Base-by-base conservation (phyloP, 306 rosid species). In the Malus sieversii region DNA sequence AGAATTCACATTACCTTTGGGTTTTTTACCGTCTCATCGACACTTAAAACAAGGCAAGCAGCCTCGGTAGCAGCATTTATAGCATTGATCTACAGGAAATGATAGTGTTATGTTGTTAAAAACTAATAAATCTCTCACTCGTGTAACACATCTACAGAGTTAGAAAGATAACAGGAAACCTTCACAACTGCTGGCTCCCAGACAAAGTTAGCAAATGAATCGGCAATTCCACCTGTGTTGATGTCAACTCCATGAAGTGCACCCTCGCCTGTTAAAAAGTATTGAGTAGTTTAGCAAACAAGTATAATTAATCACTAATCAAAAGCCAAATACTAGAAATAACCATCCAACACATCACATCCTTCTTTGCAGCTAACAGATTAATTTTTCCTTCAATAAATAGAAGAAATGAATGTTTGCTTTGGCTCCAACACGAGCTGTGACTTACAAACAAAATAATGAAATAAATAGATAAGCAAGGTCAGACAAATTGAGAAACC, bases 161-260 rank as follows among this genome's bases (percentile, higher is more conserved):
- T 32, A 42, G 2, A 73, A 20, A 64, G 1, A 11, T 66, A 33
- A 55, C 33, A 19, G 61, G 53, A 48, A 80, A 92, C 99, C 98
- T 96, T 96, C 61, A 96, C 99, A 79, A 96, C 87, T 14, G 99
- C 91, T 30, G 99, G 99, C 87, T 96, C 99, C 99, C 99, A 96
- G 73, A 96, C 99, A 71, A 96, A 96, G 85, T 89, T 96, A 32
- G 97, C 92, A 84, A 83, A 90, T 12, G 99, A 92, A 79, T 96
- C 93, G 3, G 97, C 86, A 84, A 96, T 90, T 81, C 99, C 99
- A 74, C 99, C 99, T 23, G 99, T 92, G 83, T 79, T 76, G 62
- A 96, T 92, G 81, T 96, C 99, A 48, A 96, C 99, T 29, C 99
- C 99, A 79, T 76, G 92, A 14, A 87, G 96, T 65, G 97, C 93